phyloP scores from a whole-genome alignment of 1,139 yeast species.

The Pichia sp. region DNA sequence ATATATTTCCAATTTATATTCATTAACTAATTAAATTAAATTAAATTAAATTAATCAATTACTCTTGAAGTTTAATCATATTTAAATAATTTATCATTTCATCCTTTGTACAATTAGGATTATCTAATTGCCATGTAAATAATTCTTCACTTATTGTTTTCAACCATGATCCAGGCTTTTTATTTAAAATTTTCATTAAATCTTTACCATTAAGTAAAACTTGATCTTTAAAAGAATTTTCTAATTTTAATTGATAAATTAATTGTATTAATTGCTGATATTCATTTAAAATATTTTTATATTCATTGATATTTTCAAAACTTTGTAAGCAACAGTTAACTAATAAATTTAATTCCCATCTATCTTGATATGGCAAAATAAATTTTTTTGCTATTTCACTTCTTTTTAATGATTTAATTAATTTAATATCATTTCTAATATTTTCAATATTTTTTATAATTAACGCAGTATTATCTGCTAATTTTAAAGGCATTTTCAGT shows the following conservation, averaged over 20 bases:
- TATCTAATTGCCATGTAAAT: constrained; percentile 67
- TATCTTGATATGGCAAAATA: constrained; percentile 47
- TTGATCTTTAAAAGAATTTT: constrained; percentile 40
- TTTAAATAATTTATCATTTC: constrained; percentile 48
- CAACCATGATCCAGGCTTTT: constrained; percentile 86
- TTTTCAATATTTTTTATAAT: constrained; percentile 30
- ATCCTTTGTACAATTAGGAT: constrained; percentile 48
- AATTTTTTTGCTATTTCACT: constrained; percentile 54
- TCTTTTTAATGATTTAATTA: constrained; percentile 33
- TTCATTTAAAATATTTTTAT: constrained; percentile 4
- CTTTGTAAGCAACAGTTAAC: constrained; percentile 21
- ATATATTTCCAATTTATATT: background rate
- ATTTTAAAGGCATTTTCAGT: constrained; percentile 55
- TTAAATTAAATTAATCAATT: no score
- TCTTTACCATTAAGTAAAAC: constrained; percentile 68
- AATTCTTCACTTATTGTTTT: constrained; percentile 47
- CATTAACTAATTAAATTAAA: background rate
- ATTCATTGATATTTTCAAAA: constrained; percentile 14
- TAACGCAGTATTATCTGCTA: constrained; percentile 45
- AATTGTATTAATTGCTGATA: constrained; percentile 13
- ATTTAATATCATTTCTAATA: constrained; percentile 17
- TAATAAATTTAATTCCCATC: constrained; percentile 41
- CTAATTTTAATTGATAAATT: constrained; percentile 33
- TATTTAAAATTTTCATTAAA: constrained; percentile 42
- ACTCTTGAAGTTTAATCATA: constrained; percentile 9